Percentiles rank a stretch among this genome's conserved stretches.
Evolutionary conservation across 1,139 yeast species (phyloP).

Genomic region (Saccharomyces hybrid): DNA sequence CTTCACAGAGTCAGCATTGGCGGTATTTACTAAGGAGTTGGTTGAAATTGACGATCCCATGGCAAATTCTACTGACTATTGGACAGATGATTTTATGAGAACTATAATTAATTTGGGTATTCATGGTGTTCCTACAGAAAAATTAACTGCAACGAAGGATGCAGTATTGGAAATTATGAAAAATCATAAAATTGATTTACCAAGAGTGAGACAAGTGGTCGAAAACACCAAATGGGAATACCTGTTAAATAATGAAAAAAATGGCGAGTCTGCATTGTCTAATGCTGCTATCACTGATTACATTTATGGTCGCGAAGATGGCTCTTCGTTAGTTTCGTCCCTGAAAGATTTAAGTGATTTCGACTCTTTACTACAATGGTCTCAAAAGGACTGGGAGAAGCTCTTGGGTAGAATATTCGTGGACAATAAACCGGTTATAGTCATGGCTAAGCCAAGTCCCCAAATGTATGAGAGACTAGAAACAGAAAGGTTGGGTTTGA

Average conservation of each 20-base stretch:
- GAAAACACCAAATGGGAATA: constrained; percentile 58
- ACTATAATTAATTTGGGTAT: constrained; percentile 53
- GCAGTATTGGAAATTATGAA: constrained; percentile 45
- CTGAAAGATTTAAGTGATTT: constrained; percentile 51
- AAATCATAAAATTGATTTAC: constrained; percentile 56
- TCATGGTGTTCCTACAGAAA: constrained; percentile 71
- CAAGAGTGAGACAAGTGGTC: constrained; percentile 58
- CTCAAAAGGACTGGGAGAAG: constrained; percentile 56
- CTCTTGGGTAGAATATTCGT: constrained; percentile 49
- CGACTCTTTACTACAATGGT: constrained; percentile 56
- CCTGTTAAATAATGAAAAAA: constrained; percentile 58
- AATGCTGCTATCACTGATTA: constrained; percentile 70
- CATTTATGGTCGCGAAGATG: constrained; percentile 60
- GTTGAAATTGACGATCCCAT: constrained; percentile 79
- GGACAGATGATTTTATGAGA: constrained; percentile 62
- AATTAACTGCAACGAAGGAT: constrained; percentile 45
- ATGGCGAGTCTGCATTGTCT: constrained; percentile 49
- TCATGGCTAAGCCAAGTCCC: constrained; percentile 70
- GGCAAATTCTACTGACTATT: constrained; percentile 63
- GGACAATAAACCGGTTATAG: constrained; percentile 63
- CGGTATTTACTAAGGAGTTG: constrained; percentile 57
- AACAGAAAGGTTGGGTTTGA: constrained; percentile 42
- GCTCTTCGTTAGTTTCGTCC: constrained; percentile 50
- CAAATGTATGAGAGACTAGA: constrained; percentile 48
- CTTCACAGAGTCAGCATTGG: constrained; percentile 66